Conservation (phyloP, 2,329 filamentous ascomycete genomes). For the Fusarium sp. region DNA sequence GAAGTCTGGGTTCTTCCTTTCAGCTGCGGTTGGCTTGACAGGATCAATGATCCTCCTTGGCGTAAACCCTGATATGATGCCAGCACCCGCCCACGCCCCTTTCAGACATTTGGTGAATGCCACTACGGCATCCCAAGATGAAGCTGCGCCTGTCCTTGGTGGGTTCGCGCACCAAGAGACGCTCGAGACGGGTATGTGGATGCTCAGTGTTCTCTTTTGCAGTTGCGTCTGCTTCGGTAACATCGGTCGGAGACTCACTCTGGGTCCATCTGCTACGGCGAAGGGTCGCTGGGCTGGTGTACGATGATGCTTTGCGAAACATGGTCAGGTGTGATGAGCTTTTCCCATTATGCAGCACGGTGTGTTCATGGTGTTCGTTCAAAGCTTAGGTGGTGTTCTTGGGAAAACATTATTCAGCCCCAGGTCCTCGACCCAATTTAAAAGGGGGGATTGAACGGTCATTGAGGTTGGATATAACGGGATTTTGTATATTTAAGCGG, state of each 20-base stretch:
- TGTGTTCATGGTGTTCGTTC: conserved; percentile 17
- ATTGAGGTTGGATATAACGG: conserved; percentile 19
- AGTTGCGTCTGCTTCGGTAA: conserved; percentile 97
- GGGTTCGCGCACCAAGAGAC: conserved; percentile 71
- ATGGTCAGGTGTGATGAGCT: neutral
- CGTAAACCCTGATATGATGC: conserved; percentile 82
- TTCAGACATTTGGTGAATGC: conserved; percentile 42
- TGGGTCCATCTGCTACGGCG: conserved; percentile 58
- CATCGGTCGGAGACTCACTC: conserved; percentile 84
- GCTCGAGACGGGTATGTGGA: conserved; percentile 84
- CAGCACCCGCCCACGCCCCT: conserved; percentile 65
- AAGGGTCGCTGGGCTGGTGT: conserved; percentile 62
- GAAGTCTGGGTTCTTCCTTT: conserved; percentile 84
- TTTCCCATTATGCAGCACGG: conserved; percentile 14
- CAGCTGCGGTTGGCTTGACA: conserved; percentile 76
- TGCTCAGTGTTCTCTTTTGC: conserved; percentile 93
- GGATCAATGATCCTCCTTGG: conserved; percentile 81
- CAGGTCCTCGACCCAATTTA: neutral
- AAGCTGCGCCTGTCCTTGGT: conserved; percentile 52
- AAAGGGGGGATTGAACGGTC: conserved; percentile 6
- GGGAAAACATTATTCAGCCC: neutral
- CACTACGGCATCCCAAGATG: conserved; percentile 18
- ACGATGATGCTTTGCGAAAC: conserved; percentile 44
- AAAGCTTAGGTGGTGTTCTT: conserved; percentile 4
- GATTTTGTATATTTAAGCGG: conserved; percentile 11